Base-by-base conservation (phyloP, 495 filamentous ascomycete genomes). In the Bacidia gigantensis region DNA sequence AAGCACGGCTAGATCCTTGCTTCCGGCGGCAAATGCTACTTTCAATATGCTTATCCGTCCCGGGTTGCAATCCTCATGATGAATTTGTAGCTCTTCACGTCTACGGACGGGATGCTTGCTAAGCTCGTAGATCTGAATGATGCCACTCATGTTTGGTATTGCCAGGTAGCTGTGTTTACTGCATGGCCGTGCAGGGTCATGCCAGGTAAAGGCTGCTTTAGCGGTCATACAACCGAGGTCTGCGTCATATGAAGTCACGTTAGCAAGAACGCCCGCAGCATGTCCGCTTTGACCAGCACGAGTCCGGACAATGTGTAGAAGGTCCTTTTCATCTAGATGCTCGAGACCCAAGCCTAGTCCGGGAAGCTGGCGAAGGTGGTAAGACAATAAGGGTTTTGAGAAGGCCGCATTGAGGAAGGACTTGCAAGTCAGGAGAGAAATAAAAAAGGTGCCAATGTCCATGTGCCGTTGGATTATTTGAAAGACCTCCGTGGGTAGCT, bases 391-490 rank as follows among this genome's bases (percentile, higher is more conserved):
- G n/a, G 43, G 23, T 49, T 32, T 57, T 11, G 41, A 54, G 18
- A 32, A n/a, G 2, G 57, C 57, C 23, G 45, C 47, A 11, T 48
- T 32, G 21, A 50, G 26, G 21, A 59, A 47, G 14, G 39, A n/a
- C 39, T 59, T 57, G 54, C 54, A 62, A 23, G 59, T 59, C 11
- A 57, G 48, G 20, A 62, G 52, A 11, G 54, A 54, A 22, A 49
- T 42, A 18, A 53, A 59, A 46, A 62, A 57, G 20, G 50, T 58
- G 0, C 43, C 51, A 29, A 35, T 17, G 35, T 62, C 57, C 54
- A 59, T 59, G 22, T 59, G 54, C 49, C 52, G 41, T 46, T 38
- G 46, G 39, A 62, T 59, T 14, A 39, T 47, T 22, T 59, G 54
- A 11, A 62, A 48, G 5, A 59, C 45, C 26, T 59, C 59, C 12